Evolutionary conservation across 768 basidiomycete genomes (phyloP).

Genomic region (Tylopilus intermedius): DNA sequence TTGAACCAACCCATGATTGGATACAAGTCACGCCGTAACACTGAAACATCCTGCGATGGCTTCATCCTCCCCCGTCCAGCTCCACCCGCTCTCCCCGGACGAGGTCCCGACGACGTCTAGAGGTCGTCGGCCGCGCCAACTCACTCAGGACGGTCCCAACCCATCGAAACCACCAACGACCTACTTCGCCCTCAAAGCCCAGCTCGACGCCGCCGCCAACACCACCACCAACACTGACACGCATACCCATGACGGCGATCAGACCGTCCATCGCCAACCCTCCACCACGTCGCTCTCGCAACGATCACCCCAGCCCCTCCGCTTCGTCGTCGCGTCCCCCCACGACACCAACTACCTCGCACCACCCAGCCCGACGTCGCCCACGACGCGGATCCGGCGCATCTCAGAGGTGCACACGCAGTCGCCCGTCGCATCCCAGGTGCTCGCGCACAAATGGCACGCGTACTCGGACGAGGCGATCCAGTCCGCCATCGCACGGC

Average conservation of each 20-base stretch:
- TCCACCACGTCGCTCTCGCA: constrained; percentile 39
- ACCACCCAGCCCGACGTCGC: constrained; percentile 32
- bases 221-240: not conserved
- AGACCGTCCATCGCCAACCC: constrained; percentile 22
- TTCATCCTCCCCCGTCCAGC: constrained; percentile 47
- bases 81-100: constrained; percentile 67
- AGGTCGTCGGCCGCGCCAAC: constrained; percentile 46
- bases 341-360: constrained; percentile 29
- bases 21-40: too few relatives aligned
- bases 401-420: constrained; percentile 6
- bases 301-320: constrained; percentile 25
- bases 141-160: constrained; percentile 25
- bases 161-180: constrained; percentile 35
- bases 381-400: constrained; percentile 13
- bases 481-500: constrained; percentile 52
- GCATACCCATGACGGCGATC: constrained; percentile 15
- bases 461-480: constrained; percentile 72
- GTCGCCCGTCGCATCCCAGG: constrained; percentile 36
- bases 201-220: constrained; percentile 39
- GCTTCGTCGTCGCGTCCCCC: constrained; percentile 42
- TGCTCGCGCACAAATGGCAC: constrained; percentile 73
- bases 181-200: constrained; percentile 61
- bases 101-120: constrained; percentile 36
- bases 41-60: constrained; percentile 13
- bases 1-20: constrained; percentile 33